Evolutionary conservation across 495 filamentous ascomycete species (phyloP).

Genomic region (Niebla homalea): DNA sequence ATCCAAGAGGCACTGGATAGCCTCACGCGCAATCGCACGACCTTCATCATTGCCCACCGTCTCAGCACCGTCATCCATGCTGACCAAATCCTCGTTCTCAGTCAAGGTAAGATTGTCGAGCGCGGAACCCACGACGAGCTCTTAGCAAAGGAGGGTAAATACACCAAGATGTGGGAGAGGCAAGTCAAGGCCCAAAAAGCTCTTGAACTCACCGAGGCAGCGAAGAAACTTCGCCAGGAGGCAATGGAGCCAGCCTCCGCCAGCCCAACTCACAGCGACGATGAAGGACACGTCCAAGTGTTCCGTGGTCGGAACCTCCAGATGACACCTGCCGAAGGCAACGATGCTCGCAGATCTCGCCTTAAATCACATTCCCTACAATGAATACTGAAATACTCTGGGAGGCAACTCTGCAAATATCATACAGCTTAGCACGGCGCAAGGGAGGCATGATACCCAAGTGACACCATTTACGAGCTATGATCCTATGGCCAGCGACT

Average conservation of each 20-base stretch:
- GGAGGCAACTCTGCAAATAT: too few species aligned
- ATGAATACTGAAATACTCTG: too few species aligned
- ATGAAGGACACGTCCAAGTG: background rate
- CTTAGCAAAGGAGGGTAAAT: conserved; percentile 61
- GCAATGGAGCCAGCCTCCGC: conserved; percentile 9
- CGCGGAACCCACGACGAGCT: conserved; percentile 78
- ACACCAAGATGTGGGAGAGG: conserved; percentile 90
- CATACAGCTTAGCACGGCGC: too few species aligned
- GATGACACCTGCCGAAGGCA: too few species aligned
- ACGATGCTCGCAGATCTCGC: too few species aligned
- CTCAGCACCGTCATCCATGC: conserved; percentile 89
- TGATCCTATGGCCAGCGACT: too few species aligned
- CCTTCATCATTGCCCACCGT: conserved; percentile 75
- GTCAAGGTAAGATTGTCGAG: conserved; percentile 72
- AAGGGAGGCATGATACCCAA: too few species aligned
- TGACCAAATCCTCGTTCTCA: conserved; percentile 87
- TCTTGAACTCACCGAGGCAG: conserved; percentile 49
- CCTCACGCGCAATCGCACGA: conserved; percentile 71
- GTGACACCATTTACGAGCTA: too few species aligned
- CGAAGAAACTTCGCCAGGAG: conserved; percentile 39
- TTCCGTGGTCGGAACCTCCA: too few species aligned
- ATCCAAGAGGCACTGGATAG: conserved; percentile 77
- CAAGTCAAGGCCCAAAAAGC: conserved; percentile 78
- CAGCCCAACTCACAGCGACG: background rate
- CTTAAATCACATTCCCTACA: too few species aligned